These are phyloP conservation scores for Senna tora DNA, from an alignment of 306 rosid species.

Conservation along the genomic window DNA sequence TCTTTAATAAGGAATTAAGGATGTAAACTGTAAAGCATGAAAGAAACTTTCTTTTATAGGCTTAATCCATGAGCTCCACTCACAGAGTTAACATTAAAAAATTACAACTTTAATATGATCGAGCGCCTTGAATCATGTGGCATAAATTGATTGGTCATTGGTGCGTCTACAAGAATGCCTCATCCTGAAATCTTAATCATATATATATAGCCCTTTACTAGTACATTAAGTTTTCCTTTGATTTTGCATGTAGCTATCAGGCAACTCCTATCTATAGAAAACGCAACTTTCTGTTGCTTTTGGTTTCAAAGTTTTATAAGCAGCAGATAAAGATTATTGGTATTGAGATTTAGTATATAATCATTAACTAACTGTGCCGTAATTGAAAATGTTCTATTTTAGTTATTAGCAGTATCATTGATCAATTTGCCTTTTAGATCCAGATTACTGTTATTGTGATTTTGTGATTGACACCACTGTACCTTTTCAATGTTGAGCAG, in stretches of 20 bases:
- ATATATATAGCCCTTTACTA: not conserved
- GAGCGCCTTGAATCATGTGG: not conserved
- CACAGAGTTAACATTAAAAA: not conserved
- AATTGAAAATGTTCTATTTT: not conserved
- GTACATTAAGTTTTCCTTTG: not conserved
- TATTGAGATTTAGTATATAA: not conserved
- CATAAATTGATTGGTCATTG: not conserved
- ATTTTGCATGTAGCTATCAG: not conserved
- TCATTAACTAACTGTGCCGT: not conserved
- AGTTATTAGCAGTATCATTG: slow-evolving; percentile 1
- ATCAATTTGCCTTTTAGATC: slow-evolving; percentile 12
- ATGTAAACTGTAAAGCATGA: too few species aligned
- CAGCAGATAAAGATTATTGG: not conserved
- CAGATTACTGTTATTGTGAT: not conserved
- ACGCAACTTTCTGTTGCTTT: not conserved
- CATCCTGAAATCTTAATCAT: not conserved
- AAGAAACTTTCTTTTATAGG: not conserved
- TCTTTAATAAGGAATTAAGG: not conserved
- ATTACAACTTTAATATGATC: not conserved
- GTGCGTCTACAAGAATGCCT: not conserved
- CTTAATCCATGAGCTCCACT: not conserved
- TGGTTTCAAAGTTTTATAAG: not conserved
- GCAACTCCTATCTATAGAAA: too few species aligned
- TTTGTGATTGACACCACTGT: slow-evolving; percentile 21
- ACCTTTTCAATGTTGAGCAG: slow-evolving; percentile 40